These are phyloP conservation scores for Vicia villosa DNA, from an alignment of 306 rosid genomes.

Conservation along the genomic window DNA sequence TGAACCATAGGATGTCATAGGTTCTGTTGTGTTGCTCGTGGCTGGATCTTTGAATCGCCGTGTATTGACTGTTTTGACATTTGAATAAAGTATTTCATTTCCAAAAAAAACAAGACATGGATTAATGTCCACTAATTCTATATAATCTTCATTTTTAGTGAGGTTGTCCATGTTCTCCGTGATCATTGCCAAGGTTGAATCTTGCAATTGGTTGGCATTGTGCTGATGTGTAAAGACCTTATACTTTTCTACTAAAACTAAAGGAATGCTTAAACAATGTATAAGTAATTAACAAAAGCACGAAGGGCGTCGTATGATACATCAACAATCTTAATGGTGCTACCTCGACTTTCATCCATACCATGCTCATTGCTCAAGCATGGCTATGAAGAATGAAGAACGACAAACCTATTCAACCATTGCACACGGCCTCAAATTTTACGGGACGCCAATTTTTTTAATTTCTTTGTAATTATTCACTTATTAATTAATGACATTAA, in stretches of 20 bases:
- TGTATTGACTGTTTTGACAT: too few relatives aligned
- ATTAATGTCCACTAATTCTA: slow-evolving; percentile 64
- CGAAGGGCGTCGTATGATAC: slow-evolving; percentile 75
- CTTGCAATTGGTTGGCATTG: slow-evolving; percentile 59
- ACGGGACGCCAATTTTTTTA: too few relatives aligned
- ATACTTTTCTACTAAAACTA: slow-evolving; percentile 77
- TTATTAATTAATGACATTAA: too few relatives aligned
- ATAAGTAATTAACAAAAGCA: slow-evolving; percentile 72
- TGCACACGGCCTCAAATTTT: too few relatives aligned
- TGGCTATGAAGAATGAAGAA: slow-evolving; percentile 82
- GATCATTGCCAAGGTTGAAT: slow-evolving; percentile 62
- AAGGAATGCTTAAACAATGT: slow-evolving; percentile 75
- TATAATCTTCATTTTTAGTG: slow-evolving; percentile 60
- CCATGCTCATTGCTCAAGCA: slow-evolving; percentile 88
- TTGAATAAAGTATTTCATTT: too few relatives aligned
- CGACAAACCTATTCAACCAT: slow-evolving; percentile 57
- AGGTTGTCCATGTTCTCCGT: slow-evolving; percentile 68
- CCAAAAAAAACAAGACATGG: too few relatives aligned
- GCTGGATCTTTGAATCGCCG: too few relatives aligned
- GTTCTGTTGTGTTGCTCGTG: too few relatives aligned
- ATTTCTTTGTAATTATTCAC: too few relatives aligned
- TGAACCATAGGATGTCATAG: too few relatives aligned
- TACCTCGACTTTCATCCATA: slow-evolving; percentile 81
- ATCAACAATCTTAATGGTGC: slow-evolving; percentile 73
- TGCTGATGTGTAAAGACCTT: slow-evolving; percentile 78